Base-by-base conservation (phyloP, 2,329 filamentous ascomycete species). In the Gaeumannomyces sp. region DNA sequence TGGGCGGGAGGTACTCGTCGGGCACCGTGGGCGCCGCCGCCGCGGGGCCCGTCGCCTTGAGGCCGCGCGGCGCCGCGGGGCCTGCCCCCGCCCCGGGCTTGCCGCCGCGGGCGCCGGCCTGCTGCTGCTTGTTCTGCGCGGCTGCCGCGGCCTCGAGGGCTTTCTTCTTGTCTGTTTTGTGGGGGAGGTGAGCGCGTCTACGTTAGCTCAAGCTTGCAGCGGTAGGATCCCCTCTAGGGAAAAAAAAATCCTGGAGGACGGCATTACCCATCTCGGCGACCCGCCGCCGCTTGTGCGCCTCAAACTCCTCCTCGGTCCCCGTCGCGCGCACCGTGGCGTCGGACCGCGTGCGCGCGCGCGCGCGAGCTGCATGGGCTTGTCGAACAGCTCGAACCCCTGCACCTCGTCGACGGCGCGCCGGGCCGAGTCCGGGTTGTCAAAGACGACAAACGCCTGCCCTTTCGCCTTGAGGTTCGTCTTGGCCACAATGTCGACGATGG, bases 1-100 rank as follows among this genome's bases (percentile, higher is more conserved):
- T 98, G 50, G 95, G 94, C 4, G 94, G 94, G 4, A 98, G 85
- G 76, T 97, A 98, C 78, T 99, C 95, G 84, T 98, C 95, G n/a
- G 93, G 93, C 25, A 98, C 89, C 1, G 87, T 83, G 19, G 86
- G 82, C 10, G 87, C 83, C 1, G 87, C 83, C 13, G 86, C 82
- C 7, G 58, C 87, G 87, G 71, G 88, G 85, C n/a, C 83, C 80
- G 94, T 94, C 64, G 85, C 79, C 0, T 89, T 86, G 61, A 89
- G 85, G 31, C 73, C 78, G 11, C 62, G 62, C 22, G 53, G 38
- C 4, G 16, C 38, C 16, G 83, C 78, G 22, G 76, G 74, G 22
- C 79, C 79, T 13, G 81, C 77, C 6, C 31, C 31, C 59, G 81
- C 79, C 6, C 81, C 22, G 72, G 14, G 45, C 62, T 64, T 64